phyloP scores from a whole-genome alignment of 768 basidiomycete genomes.

The Udeniomyces megalosporus region DNA sequence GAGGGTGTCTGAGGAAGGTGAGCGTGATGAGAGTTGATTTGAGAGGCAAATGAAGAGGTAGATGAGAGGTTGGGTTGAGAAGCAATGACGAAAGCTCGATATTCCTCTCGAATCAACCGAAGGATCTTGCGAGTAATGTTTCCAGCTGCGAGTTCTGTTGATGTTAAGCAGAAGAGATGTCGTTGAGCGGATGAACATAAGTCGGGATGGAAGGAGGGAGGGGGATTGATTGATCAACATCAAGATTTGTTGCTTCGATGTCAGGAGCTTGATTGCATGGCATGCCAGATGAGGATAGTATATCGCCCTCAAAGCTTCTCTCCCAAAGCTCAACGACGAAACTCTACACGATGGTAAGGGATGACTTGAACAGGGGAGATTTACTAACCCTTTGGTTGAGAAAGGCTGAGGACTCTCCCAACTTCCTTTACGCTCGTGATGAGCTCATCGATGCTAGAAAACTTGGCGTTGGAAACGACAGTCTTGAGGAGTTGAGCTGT shows the following conservation, averaged over 20 bases:
- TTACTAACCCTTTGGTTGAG: slow-evolving; percentile 76
- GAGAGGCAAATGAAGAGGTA: slow-evolving; percentile 34
- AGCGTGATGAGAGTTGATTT: slow-evolving; percentile 23
- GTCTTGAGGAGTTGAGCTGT: slow-evolving; percentile 76
- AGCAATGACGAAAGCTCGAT: slow-evolving; percentile 40
- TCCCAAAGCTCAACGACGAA: background rate
- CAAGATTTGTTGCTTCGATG: too few species aligned
- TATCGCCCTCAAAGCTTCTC: too few species aligned
- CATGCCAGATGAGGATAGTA: too few species aligned
- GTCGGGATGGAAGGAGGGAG: background rate
- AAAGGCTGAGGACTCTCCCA: slow-evolving; percentile 65
- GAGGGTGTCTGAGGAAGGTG: background rate
- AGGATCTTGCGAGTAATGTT: slow-evolving; percentile 87
- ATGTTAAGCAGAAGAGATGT: background rate
- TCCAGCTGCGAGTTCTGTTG: slow-evolving; percentile 75
- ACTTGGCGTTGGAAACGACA: slow-evolving; percentile 71
- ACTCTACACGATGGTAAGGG: background rate
- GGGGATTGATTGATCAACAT: slow-evolving; percentile 15
- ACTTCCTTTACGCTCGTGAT: slow-evolving; percentile 60
- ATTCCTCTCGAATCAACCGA: slow-evolving; percentile 89
- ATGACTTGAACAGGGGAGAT: too few species aligned
- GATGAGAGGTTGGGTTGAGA: background rate
- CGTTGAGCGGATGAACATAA: too few species aligned
- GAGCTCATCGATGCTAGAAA: slow-evolving; percentile 72
- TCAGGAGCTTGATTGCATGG: slow-evolving; percentile 4